Evolutionary conservation across 176 grass and related monocot species (phyloP).

Genomic region (Paspalum notatum): DNA sequence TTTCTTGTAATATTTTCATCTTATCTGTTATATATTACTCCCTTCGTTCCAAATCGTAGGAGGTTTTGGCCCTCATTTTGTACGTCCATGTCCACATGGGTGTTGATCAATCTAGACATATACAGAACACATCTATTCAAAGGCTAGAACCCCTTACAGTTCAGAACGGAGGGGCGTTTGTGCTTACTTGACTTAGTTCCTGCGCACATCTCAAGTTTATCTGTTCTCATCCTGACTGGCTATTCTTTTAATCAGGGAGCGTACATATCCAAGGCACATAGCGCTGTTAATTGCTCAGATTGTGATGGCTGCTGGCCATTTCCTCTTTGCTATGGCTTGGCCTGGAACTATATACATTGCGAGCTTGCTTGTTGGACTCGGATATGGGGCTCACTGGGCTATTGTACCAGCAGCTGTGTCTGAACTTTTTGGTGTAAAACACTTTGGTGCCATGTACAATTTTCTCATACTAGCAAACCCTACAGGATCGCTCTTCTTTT

Average conservation of each 20-base stretch:
- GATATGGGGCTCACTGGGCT: conserved; percentile 76
- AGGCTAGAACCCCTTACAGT: too few species aligned
- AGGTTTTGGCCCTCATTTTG: too few species aligned
- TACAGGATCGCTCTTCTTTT: conserved; percentile 65
- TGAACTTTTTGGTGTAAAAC: conserved; percentile 67
- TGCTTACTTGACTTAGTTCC: neutral
- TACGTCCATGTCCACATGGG: too few species aligned
- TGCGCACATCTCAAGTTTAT: neutral
- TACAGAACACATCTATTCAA: too few species aligned
- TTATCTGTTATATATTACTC: neutral
- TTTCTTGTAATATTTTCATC: conserved; percentile 8
- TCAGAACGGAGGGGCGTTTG: neutral
- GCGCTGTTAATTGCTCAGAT: conserved; percentile 56
- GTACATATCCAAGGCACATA: conserved; percentile 64
- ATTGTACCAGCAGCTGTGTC: conserved; percentile 69
- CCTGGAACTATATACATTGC: conserved; percentile 80
- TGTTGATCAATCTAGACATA: too few species aligned
- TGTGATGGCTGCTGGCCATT: conserved; percentile 59
- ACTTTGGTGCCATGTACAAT: conserved; percentile 82
- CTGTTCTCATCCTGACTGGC: conserved; percentile 18
- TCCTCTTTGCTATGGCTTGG: conserved; percentile 85
- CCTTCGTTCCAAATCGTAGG: too few species aligned
- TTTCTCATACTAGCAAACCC: conserved; percentile 79
- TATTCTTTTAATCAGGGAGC: conserved; percentile 49
- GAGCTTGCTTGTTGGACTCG: conserved; percentile 69